phyloP scores from a whole-genome alignment of 441 rosid species.

The Erysimum pusillum region DNA sequence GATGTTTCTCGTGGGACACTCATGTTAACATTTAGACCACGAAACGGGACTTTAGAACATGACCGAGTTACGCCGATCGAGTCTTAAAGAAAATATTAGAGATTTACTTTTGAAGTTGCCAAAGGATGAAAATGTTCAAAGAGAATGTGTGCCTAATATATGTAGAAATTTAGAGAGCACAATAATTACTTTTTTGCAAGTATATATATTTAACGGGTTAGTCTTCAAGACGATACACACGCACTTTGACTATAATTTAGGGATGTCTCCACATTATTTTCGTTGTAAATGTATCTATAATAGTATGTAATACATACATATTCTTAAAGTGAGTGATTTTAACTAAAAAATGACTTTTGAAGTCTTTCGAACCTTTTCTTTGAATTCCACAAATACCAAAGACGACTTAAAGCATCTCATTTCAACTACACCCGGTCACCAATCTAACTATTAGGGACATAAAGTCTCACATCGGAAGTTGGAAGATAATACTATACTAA shows the following conservation, averaged over 20 bases:
- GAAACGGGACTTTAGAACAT: not conserved
- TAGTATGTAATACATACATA: not conserved
- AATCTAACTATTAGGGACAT: too few relatives aligned
- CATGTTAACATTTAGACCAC: not conserved
- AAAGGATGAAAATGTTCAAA: not conserved
- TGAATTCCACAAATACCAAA: slow-evolving; percentile 4
- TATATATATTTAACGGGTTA: not conserved
- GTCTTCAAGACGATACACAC: slow-evolving; percentile 32
- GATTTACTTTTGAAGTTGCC: not conserved
- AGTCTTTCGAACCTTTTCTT: slow-evolving; percentile 21
- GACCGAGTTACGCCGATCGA: not conserved
- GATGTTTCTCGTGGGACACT: not conserved
- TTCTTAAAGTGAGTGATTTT: slow-evolving; percentile 6
- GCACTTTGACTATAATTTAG: slow-evolving; percentile 29
- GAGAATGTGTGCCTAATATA: slow-evolving; percentile 4
- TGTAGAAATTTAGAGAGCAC: not conserved
- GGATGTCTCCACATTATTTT: slow-evolving; percentile 24
- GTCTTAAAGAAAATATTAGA: not conserved
- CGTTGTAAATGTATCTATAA: not conserved
- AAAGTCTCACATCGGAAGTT: too few relatives aligned
- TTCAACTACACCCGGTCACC: too few relatives aligned
- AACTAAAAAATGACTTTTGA: slow-evolving; percentile 9
- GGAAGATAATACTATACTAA: too few relatives aligned
- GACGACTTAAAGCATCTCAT: not conserved
- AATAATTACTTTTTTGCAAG: not conserved